Base-by-base conservation (phyloP, 805 yeast genomes). In the Myxozyma mucilagina region DNA sequence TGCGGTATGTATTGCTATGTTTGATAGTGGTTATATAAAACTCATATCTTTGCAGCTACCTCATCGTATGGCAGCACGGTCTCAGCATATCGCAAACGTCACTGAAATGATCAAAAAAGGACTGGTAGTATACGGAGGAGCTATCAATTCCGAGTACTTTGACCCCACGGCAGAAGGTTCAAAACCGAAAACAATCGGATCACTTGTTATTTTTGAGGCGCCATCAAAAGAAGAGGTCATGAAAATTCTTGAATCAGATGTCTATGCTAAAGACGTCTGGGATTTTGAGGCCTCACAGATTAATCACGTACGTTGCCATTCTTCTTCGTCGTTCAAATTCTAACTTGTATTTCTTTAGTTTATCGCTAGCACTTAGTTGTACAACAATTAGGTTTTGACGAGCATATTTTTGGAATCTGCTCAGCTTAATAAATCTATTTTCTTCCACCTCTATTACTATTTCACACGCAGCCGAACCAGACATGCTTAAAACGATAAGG, bases 211-310 rank as follows among this genome's bases (percentile, higher is more conserved):
- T 16, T 20, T 57, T 20, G 49, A 57, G 11, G 61, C 57, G 24
- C 60, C 56, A 31, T 57, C 61, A 29, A 53, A 53, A 59, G 61
- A 57, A 16, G 18, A 38, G 16, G 61, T 57, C 20, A 14, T 43
- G 18, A 53, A 53, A 34, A 47, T 57, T 20, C 31, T 57, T 18
- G 16, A 53, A 41, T 11, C 45, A 9, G 61, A 57, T 29, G 62
- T 34, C n/a, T 53, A 57, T 39, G 55, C 48, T 42, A 16, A 34
- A 10, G 51, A 49, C 1, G 61, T 53, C 41, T 57, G 61, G 61
- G 61, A 57, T 35, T 31, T 39, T n/a, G 58, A 57, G 35, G 47
- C 44, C 14, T 52, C 59, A 14, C 39, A 39, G 47, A 53, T 57
- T 38, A 56, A 49, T 50, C 35, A 55, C 42, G 59, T 55, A 47